phyloP scores from a whole-genome alignment of 129 eudicot genomes.

The Glebionis coronaria region DNA sequence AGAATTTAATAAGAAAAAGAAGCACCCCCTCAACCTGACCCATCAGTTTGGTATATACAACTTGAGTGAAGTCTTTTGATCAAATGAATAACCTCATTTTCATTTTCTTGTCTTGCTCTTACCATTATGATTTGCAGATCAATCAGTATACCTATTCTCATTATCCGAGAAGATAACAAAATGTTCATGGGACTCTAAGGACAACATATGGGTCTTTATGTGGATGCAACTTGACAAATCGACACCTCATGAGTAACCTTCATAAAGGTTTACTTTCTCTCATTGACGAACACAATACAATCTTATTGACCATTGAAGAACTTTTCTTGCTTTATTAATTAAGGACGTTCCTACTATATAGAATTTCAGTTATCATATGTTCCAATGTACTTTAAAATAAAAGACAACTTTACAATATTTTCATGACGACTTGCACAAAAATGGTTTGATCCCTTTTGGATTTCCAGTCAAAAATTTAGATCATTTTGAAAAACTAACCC shows the following conservation, averaged over 20 bases:
- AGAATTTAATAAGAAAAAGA: no score
- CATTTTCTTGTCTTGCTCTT: conserved; percentile 1
- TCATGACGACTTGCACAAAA: no score
- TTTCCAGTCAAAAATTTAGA: no score
- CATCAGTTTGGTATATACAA: not conserved
- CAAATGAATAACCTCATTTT: not conserved
- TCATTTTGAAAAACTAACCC: no score
- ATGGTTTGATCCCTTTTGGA: no score
- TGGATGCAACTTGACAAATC: conserved; percentile 53
- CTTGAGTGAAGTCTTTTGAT: not conserved
- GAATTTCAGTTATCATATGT: no score
- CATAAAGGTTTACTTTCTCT: conserved; percentile 40
- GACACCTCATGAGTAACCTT: conserved; percentile 59
- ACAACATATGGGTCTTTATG: conserved; percentile 59
- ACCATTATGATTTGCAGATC: conserved; percentile 35
- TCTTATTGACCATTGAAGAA: not conserved
- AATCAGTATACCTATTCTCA: conserved; percentile 37
- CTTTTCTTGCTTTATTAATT: conserved; percentile 2
- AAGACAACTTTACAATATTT: no score
- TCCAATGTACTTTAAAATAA: no score
- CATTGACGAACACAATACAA: not conserved
- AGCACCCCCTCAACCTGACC: no score
- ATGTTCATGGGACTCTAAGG: conserved; percentile 59
- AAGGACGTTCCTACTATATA: no score
- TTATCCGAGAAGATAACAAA: conserved; percentile 60